Evolutionary conservation across 768 basidiomycete genomes (phyloP).

Genomic region (Suillus paluster): DNA sequence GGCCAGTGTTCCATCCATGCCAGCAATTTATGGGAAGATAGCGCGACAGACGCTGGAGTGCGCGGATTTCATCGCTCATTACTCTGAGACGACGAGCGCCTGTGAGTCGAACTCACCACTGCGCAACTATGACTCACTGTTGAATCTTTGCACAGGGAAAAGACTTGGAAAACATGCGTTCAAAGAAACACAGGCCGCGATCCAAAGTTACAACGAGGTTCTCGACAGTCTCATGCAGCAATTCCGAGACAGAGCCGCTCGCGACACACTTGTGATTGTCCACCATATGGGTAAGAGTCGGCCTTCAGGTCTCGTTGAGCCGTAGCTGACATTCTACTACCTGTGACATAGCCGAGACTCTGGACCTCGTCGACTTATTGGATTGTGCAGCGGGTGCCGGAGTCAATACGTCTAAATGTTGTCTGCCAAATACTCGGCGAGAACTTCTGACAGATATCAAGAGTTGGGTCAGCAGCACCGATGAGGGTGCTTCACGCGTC

Average conservation of each 20-base stretch:
- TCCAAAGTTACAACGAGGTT: too few species aligned
- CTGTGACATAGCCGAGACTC: neutral
- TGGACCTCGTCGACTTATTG: conserved; percentile 1
- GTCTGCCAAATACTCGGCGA: conserved; percentile 18
- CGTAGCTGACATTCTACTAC: neutral
- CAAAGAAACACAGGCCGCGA: too few species aligned
- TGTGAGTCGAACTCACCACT: neutral
- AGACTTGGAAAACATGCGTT: too few species aligned
- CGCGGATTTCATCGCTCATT: conserved; percentile 1
- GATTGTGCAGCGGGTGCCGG: neutral
- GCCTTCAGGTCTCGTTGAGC: neutral
- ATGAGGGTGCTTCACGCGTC: conserved; percentile 6
- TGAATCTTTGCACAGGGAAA: too few species aligned
- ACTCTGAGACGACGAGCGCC: conserved; percentile 1
- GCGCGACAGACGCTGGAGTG: conserved; percentile 3
- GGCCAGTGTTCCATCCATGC: neutral
- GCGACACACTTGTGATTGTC: neutral
- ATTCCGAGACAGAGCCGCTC: neutral
- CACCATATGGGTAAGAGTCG: neutral
- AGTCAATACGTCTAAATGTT: conserved; percentile 16
- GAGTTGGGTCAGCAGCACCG: conserved; percentile 14
- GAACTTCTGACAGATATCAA: conserved; percentile 16
- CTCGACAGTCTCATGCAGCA: too few species aligned
- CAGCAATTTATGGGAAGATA: neutral
- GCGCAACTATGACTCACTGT: too few species aligned